Evolutionary conservation across 2,329 filamentous ascomycete genomes (phyloP), one percentile per base, ranked within the genome.

Genomic region (Pestalotiopsis sp.): DNA sequence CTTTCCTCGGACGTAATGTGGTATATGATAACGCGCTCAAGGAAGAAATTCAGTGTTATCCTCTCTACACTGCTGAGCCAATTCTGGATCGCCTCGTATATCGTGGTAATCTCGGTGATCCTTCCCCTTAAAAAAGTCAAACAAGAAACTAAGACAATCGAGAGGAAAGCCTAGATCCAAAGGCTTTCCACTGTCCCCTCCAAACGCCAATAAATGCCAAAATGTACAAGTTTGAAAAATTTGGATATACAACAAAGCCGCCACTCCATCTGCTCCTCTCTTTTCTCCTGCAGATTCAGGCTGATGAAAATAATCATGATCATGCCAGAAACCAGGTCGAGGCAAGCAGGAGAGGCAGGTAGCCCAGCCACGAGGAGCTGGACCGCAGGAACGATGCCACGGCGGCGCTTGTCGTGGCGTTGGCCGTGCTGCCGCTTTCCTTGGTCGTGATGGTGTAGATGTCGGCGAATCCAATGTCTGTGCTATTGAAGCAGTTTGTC

Each of bases 401-500:
- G 13, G 72, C 71, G 58, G 74, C 77, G 68, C 69, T 78, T 45
- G 76, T 79, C 49, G 76, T 77, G 69, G 75, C 71, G 70, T 79
- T 79, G 12, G 74, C 72, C 55, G 80, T 75, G 68, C 75, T 74
- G 71, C 80, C 81, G 17, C 83, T 79, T 23, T 79, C 76, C 68
- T 81, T 82, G 36, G 84, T 86, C 65, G 86, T 86, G 75, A 91
- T 86, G 69, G 91, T 90, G 84, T 94, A 98, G 72, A 97, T 84
- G 72, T 91, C 86, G 67, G 92, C 87, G 83, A 96, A 95, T 71
- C 88, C 87, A 74, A 97, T 90, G 67, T 93, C 85, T 60, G 88
- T 90, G 69, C 91, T 93, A 84, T 98, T 98, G 85, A 92, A 94
- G 86, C 95, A 98, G 82, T 97, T 98, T 14, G 89, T 86, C 69